phyloP scores from a whole-genome alignment of 352 stramenopile species.

The Phytophthora macrochlamydospora region DNA sequence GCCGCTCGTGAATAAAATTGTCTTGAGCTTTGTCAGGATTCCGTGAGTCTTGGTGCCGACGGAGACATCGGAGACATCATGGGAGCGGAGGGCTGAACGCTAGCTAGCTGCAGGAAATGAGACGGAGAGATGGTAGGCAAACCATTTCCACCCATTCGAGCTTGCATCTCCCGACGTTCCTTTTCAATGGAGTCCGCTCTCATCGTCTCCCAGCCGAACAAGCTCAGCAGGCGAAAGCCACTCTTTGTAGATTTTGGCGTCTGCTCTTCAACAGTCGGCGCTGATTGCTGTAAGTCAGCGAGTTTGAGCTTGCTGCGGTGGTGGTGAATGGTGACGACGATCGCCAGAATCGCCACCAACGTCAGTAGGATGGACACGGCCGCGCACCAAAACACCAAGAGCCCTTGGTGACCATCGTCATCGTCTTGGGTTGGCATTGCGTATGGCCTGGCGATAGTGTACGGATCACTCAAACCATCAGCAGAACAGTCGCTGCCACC shows the following conservation, averaged over 20 bases:
- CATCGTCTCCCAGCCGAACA: constrained; percentile 56
- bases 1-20: background rate
- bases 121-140: constrained; percentile 16
- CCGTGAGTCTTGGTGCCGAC: constrained; percentile 23
- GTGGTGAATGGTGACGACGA: constrained; percentile 28
- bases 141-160: constrained; percentile 11
- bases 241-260: constrained; percentile 26
- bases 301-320: constrained; percentile 18
- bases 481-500: constrained; percentile 31
- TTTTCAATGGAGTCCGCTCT: constrained; percentile 49
- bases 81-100: constrained; percentile 18
- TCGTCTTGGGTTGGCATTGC: background rate
- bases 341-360: constrained; percentile 21
- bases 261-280: constrained; percentile 14
- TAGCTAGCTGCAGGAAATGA: constrained; percentile 27
- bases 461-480: background rate
- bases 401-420: constrained; percentile 6
- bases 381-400: constrained; percentile 36
- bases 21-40: constrained; percentile 17
- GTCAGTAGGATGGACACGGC: constrained; percentile 27
- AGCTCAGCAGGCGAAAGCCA: constrained; percentile 27
- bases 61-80: constrained; percentile 20
- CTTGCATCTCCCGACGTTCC: constrained; percentile 28
- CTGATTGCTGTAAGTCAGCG: constrained; percentile 16
- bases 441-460: background rate